Evolutionary conservation across 768 basidiomycete species (phyloP).

Genomic region (Panaeolus cyanescens): DNA sequence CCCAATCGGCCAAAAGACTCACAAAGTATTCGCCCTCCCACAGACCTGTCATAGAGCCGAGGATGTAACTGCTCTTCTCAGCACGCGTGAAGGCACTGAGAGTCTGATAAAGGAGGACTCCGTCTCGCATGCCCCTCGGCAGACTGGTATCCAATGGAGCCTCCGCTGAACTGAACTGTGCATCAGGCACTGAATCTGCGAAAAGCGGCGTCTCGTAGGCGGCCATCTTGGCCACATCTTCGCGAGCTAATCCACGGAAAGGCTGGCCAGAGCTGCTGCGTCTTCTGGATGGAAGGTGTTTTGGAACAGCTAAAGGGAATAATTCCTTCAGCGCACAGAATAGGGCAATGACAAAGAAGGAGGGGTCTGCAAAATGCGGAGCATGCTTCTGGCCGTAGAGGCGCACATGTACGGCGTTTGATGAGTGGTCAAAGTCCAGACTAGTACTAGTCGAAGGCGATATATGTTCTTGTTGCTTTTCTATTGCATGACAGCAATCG

Average conservation of each 20-base stretch:
- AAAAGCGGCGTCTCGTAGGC: conserved; percentile 49
- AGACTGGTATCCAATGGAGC: not conserved
- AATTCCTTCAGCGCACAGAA: conserved; percentile 55
- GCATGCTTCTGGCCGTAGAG: conserved; percentile 4
- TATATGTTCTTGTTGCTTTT: not conserved
- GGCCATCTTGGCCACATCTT: conserved; percentile 48
- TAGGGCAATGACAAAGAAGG: conserved; percentile 50
- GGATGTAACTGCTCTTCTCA: conserved; percentile 24
- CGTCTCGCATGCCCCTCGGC: conserved; percentile 33
- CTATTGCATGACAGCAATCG: not conserved
- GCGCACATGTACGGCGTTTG: not conserved
- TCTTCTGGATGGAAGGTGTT: conserved; percentile 52
- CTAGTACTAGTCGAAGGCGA: not conserved
- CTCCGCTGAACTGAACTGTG: conserved; percentile 6
- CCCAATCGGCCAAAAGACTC: conserved; percentile 11
- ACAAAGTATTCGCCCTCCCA: conserved; percentile 70
- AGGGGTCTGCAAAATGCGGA: conserved; percentile 35
- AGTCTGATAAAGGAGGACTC: conserved; percentile 10
- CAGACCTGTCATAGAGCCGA: conserved; percentile 51
- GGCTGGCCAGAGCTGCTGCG: conserved; percentile 44
- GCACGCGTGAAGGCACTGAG: conserved; percentile 11
- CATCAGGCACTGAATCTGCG: conserved; percentile 29
- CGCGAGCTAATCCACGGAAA: conserved; percentile 53
- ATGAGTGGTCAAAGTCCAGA: not conserved
- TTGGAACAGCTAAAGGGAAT: conserved; percentile 42